A percentile compares a stretch with the other conserved stretches of the same genome.
Evolutionary conservation across 257 asterid species (phyloP).

Genomic region (Capsicum rhomboideum): DNA sequence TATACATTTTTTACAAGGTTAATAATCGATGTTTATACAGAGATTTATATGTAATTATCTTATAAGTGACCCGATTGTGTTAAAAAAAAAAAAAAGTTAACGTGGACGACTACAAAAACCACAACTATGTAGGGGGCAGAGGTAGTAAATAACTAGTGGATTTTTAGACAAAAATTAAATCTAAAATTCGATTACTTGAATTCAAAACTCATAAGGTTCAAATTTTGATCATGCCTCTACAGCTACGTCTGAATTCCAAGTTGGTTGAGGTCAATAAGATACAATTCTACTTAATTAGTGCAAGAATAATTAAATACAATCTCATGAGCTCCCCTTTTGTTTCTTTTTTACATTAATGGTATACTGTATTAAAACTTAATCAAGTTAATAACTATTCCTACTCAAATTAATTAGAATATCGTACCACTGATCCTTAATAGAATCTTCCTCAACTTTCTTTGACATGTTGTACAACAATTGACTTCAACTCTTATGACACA

Average conservation of each 20-base stretch:
- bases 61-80: neutral
- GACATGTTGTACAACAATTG: conserved; percentile 8
- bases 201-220: neutral
- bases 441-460: neutral
- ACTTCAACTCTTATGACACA: conserved; percentile 7
- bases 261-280: neutral
- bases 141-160: no score
- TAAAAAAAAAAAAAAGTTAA: neutral
- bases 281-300: neutral
- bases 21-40: neutral
- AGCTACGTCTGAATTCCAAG: neutral
- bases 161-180: neutral
- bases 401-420: neutral
- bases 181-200: neutral
- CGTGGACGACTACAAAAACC: no score
- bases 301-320: neutral
- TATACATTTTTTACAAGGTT: neutral
- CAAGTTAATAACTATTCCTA: no score
- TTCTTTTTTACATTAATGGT: neutral
- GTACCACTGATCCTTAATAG: conserved; percentile 6
- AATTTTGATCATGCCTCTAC: neutral
- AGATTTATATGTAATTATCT: neutral
- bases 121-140: neutral
- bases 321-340: neutral
- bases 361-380: neutral